These are phyloP conservation scores for Apiotrichum laibachii DNA, from an alignment of 1,284 basidiomycete species.

Conservation along the genomic window DNA sequence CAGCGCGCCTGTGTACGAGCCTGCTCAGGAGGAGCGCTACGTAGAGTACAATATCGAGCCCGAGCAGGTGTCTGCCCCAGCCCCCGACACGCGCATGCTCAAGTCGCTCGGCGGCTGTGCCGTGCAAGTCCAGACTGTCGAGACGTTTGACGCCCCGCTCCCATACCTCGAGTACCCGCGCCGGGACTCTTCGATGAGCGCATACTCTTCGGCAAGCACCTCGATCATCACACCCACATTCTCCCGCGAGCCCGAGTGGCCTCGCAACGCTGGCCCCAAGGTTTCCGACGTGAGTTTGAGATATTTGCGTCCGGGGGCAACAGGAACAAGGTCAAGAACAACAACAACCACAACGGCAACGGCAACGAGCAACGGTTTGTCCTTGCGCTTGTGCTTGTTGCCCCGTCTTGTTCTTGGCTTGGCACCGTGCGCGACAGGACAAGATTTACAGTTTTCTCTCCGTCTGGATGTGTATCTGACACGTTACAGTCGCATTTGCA, in stretches of 20 bases:
- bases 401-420: too few species aligned
- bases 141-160: background rate
- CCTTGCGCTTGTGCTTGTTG: too few species aligned
- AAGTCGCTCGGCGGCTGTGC: background rate
- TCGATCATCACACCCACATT: background rate
- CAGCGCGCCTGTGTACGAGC: background rate
- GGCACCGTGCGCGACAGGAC: too few species aligned
- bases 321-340: too few species aligned
- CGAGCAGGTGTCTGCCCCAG: background rate
- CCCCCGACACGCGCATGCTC: conserved; percentile 1
- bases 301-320: too few species aligned
- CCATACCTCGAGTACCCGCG: background rate
- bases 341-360: too few species aligned
- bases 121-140: background rate
- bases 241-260: background rate
- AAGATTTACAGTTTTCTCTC: too few species aligned
- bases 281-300: background rate
- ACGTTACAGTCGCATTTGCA: too few species aligned
- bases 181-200: background rate
- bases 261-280: background rate
- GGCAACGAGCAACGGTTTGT: too few species aligned
- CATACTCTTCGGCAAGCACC: background rate
- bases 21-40: background rate
- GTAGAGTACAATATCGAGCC: conserved; percentile 6
- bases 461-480: too few species aligned